These are phyloP conservation scores for Didymosphaeria variabile DNA, from an alignment of 2,329 filamentous ascomycete genomes.

Conservation along the genomic window DNA sequence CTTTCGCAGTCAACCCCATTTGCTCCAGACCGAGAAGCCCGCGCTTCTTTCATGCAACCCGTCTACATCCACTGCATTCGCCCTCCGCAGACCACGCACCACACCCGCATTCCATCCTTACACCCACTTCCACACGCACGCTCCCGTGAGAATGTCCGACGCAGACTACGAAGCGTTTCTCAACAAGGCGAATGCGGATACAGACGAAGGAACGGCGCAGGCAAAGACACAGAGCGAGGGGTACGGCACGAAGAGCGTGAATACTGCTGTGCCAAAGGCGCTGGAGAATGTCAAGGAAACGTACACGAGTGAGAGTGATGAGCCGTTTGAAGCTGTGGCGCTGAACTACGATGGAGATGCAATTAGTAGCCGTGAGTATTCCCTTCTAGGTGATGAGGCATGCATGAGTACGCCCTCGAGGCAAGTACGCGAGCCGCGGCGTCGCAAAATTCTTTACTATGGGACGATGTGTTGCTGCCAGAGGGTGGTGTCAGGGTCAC, in stretches of 20 bases:
- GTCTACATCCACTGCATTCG: neutral
- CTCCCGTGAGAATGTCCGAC: constrained; percentile 69
- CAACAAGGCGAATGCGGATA: constrained; percentile 83
- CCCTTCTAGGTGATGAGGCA: neutral
- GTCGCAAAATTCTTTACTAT: too few species aligned
- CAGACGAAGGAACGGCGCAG: constrained; percentile 41
- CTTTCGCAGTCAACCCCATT: neutral
- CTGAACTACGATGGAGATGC: constrained; percentile 66
- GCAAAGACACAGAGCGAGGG: constrained; percentile 33
- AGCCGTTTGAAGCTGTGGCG: constrained; percentile 81
- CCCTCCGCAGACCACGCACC: neutral
- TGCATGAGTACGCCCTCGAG: neutral
- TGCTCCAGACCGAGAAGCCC: neutral
- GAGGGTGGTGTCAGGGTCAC: too few species aligned
- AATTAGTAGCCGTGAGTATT: constrained; percentile 64
- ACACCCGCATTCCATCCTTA: neutral
- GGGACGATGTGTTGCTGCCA: neutral
- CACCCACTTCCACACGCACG: constrained; percentile 9
- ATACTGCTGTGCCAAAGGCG: constrained; percentile 65
- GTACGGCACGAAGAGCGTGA: constrained; percentile 50
- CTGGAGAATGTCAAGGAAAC: constrained; percentile 61
- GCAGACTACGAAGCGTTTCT: constrained; percentile 85
- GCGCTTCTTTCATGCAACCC: neutral
- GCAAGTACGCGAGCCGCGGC: too few species aligned
- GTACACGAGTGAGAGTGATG: constrained; percentile 84